These are phyloP conservation scores for Verticillium tricorpus DNA, from an alignment of 2,329 filamentous ascomycete genomes.

Conservation along the genomic window DNA sequence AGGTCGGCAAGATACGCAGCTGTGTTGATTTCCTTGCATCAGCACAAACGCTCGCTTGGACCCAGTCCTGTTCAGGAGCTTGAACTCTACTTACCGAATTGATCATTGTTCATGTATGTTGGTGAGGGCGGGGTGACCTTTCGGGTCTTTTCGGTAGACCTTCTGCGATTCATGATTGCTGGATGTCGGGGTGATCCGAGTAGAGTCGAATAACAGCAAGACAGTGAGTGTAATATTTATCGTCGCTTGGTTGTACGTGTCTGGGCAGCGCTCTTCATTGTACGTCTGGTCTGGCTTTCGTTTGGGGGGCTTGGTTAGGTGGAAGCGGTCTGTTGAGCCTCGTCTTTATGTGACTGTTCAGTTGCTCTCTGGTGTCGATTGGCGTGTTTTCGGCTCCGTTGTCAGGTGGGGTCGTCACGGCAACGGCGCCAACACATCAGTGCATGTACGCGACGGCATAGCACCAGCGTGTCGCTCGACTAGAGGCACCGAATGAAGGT, in stretches of 20 bases:
- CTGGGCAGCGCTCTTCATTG: not conserved
- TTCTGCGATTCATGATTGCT: constrained; percentile 13
- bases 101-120: constrained; percentile 62
- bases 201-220: not conserved
- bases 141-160: constrained; percentile 33
- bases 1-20: constrained; percentile 45
- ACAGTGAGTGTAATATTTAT: not conserved
- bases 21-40: constrained; percentile 7
- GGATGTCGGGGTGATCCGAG: not conserved
- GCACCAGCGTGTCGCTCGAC: not conserved
- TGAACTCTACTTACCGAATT: constrained; percentile 51
- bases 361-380: not conserved
- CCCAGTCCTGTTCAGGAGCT: not conserved
- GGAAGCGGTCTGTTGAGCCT: not conserved
- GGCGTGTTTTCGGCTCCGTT: not conserved
- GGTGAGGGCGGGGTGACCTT: constrained; percentile 59
- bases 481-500: not conserved
- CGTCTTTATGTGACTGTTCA: not conserved
- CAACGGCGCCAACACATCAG: not conserved
- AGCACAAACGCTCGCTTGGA: constrained; percentile 2
- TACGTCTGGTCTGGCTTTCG: not conserved
- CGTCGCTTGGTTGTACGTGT: not conserved
- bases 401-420: not conserved
- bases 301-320: not conserved
- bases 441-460: not conserved